phyloP scores from a whole-genome alignment of 345 rosid species.

The Aegle marmelos region DNA sequence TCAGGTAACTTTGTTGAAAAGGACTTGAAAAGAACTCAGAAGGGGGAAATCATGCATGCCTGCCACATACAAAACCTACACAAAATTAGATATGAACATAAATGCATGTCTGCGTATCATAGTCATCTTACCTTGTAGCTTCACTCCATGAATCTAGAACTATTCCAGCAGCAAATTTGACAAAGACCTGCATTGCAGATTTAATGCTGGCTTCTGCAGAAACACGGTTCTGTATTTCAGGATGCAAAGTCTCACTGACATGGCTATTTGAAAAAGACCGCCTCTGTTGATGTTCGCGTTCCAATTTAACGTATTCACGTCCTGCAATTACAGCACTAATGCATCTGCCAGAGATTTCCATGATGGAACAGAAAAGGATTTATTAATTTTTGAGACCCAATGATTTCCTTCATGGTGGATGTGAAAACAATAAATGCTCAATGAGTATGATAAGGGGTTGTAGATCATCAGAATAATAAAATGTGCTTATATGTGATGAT shows the following conservation, averaged over 20 bases:
- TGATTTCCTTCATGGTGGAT: neutral
- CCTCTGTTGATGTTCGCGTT: constrained; percentile 79
- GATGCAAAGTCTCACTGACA: constrained; percentile 52
- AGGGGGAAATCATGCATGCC: neutral
- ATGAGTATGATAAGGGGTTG: neutral
- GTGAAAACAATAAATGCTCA: neutral
- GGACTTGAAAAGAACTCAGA: neutral
- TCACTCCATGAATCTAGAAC: constrained; percentile 86
- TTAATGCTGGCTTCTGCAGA: constrained; percentile 90
- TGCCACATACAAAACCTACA: neutral
- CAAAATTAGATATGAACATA: neutral
- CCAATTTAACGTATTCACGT: constrained; percentile 78
- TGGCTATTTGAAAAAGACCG: constrained; percentile 71
- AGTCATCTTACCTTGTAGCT: constrained; percentile 60
- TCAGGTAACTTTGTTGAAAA: neutral
- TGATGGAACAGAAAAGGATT: neutral
- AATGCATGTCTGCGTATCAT: neutral
- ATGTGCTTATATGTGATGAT: neutral
- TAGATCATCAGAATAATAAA: neutral
- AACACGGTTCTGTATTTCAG: constrained; percentile 60
- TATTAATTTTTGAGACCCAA: neutral
- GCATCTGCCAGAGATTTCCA: constrained; percentile 54
- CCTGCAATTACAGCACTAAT: constrained; percentile 91
- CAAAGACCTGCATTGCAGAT: constrained; percentile 89
- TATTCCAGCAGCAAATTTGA: constrained; percentile 80